phyloP scores from a whole-genome alignment of 129 eudicot genomes.

The Helianthus tuberosus region DNA sequence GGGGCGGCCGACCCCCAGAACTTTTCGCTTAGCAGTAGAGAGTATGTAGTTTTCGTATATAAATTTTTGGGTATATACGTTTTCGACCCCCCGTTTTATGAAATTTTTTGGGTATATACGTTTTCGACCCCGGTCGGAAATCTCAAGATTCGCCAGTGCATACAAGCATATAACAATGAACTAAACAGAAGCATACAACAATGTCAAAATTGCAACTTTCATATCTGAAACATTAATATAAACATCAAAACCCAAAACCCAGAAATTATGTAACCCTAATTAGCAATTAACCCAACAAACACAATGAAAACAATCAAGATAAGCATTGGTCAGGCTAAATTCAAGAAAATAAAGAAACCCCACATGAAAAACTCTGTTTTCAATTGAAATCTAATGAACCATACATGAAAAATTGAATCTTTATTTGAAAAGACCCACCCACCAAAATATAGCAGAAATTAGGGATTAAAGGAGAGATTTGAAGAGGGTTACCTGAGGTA shows the following conservation, averaged over 20 bases:
- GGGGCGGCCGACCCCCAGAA: too few species aligned
- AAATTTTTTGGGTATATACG: too few species aligned
- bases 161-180: neutral
- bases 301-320: neutral
- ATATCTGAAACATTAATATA: neutral
- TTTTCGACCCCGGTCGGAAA: too few species aligned
- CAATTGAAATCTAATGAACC: conserved; percentile 7
- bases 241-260: conserved; percentile 36
- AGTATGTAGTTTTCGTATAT: too few species aligned
- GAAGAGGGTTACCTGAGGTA: conserved; percentile 26
- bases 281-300: neutral
- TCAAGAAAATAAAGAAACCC: neutral
- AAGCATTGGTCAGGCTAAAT: conserved; percentile 17
- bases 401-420: neutral
- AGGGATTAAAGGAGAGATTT: conserved; percentile 3
- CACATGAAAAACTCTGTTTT: conserved; percentile 10
- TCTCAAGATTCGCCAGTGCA: too few species aligned
- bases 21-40: too few species aligned
- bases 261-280: conserved; percentile 28
- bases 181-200: neutral
- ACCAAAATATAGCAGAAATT: conserved; percentile 1
- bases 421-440: conserved; percentile 18
- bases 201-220: neutral
- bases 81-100: too few species aligned
- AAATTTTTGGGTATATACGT: too few species aligned